A percentile compares a stretch with the other conserved stretches of the same genome.
These are phyloP conservation scores for Coccomyxa sp. DNA, from an alignment of 139 green algal genomes.

Conservation along the genomic window DNA sequence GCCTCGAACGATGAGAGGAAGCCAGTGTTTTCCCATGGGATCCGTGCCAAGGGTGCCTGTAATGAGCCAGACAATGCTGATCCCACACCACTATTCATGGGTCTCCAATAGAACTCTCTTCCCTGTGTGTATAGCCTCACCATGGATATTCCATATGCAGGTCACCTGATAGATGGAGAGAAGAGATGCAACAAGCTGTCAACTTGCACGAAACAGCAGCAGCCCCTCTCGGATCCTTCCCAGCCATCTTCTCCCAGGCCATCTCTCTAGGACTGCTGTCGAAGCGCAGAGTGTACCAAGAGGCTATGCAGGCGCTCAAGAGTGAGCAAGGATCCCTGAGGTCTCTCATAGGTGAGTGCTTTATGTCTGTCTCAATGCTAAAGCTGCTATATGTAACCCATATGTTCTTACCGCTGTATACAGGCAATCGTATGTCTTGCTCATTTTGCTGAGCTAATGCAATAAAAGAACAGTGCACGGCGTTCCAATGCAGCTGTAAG, in stretches of 20 bases:
- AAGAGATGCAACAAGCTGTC: slow-evolving; percentile 5
- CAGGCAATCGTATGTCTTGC: too few species aligned
- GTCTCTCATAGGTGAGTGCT: too few species aligned
- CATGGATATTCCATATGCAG: too few species aligned
- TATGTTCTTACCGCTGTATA: too few species aligned
- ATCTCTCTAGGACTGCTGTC: slow-evolving; percentile 51
- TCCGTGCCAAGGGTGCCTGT: background rate
- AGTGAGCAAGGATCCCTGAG: too few species aligned
- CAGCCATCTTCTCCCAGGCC: slow-evolving; percentile 47
- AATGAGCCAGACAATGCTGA: background rate
- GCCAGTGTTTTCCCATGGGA: background rate
- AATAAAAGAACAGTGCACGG: background rate
- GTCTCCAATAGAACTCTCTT: too few species aligned
- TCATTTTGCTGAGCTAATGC: background rate
- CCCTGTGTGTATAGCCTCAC: too few species aligned
- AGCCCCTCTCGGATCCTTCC: slow-evolving; percentile 46
- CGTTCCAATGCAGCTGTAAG: background rate
- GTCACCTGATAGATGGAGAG: background rate
- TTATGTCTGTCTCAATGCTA: background rate
- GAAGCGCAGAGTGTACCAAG: slow-evolving; percentile 32
- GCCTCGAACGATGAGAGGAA: too few species aligned
- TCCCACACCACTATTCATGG: too few species aligned
- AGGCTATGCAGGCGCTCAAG: slow-evolving; percentile 12
- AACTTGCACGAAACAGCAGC: slow-evolving; percentile 23
- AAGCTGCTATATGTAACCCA: too few species aligned